Conservation (phyloP, 1,139 yeast genomes). For the Debaryomyces subglobosus region DNA sequence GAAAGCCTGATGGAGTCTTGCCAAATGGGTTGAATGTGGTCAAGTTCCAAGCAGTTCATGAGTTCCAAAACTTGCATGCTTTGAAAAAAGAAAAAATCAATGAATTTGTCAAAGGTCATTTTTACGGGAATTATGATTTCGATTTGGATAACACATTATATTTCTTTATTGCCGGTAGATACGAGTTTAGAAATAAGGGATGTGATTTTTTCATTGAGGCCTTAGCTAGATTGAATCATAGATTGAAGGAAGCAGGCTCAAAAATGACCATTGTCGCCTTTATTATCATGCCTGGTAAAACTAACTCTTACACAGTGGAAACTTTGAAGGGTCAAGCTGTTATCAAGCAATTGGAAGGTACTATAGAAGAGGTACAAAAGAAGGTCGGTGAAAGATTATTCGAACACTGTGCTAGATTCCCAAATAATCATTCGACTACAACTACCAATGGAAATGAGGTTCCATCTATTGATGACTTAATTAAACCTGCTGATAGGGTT, state of each 20-base stretch:
- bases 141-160: conserved; percentile 92
- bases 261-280: conserved; percentile 96
- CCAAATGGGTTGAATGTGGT: conserved; percentile 97
- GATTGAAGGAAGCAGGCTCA: conserved; percentile 77
- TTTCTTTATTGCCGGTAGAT: conserved; percentile 96
- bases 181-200: conserved; percentile 96
- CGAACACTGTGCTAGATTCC: conserved; percentile 87
- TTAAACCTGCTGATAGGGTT: conserved; percentile 88
- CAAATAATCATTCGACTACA: conserved; percentile 59
- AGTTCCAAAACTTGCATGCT: conserved; percentile 95
- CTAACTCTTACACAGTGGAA: conserved; percentile 92
- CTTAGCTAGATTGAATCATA: conserved; percentile 87
- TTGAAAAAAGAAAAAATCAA: conserved; percentile 87
- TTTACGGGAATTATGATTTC: conserved; percentile 94
- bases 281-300: conserved; percentile 96
- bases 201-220: conserved; percentile 94
- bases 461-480: conserved; percentile 73
- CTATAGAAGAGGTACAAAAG: conserved; percentile 86
- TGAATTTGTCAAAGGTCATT: conserved; percentile 95
- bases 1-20: conserved; percentile 96
- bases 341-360: conserved; percentile 84
- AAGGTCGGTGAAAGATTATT: conserved; percentile 86
- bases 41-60: conserved; percentile 96
- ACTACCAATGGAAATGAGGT: conserved; percentile 57
- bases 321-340: conserved; percentile 97